These are phyloP conservation scores for Botrytis pseudocinerea DNA, from an alignment of 2,329 filamentous ascomycete species.

Conservation along the genomic window DNA sequence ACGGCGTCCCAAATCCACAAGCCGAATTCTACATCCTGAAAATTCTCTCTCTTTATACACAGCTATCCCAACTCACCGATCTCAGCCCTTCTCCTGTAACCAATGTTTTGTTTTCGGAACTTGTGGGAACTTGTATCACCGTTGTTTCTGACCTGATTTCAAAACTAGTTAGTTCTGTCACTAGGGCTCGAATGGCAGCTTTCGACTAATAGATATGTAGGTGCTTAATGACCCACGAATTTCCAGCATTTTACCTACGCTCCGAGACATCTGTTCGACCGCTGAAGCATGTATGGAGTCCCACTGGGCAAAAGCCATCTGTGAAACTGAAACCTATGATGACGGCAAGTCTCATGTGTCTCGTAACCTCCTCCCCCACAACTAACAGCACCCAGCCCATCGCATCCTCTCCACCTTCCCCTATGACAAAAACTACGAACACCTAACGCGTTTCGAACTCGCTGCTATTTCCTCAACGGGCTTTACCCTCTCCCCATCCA, in stretches of 20 bases:
- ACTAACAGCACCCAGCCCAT: conserved; percentile 35
- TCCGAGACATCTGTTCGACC: conserved; percentile 46
- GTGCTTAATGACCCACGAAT: conserved; percentile 42
- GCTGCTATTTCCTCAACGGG: conserved; percentile 43
- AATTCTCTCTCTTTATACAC: conserved; percentile 20
- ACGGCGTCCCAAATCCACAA: neutral
- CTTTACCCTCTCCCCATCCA: conserved; percentile 37
- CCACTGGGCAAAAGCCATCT: conserved; percentile 47
- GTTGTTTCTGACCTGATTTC: conserved; percentile 12
- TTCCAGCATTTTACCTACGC: conserved; percentile 41
- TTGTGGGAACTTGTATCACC: conserved; percentile 43
- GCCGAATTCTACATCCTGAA: conserved; percentile 18
- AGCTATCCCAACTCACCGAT: conserved; percentile 21
- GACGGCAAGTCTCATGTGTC: conserved; percentile 27
- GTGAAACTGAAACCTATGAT: conserved; percentile 22
- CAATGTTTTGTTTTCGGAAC: conserved; percentile 42
- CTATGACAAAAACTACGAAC: conserved; percentile 52
- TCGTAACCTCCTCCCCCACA: neutral
- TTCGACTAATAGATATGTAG: conserved; percentile 30
- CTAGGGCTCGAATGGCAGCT: neutral
- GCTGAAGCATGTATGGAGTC: conserved; percentile 50
- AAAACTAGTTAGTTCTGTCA: neutral
- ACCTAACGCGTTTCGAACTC: conserved; percentile 50
- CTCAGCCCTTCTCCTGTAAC: conserved; percentile 41
- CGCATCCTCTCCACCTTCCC: conserved; percentile 44